Conservation (phyloP, 202 grass and related monocot genomes). For the Dendrocalamus latiflorus region DNA sequence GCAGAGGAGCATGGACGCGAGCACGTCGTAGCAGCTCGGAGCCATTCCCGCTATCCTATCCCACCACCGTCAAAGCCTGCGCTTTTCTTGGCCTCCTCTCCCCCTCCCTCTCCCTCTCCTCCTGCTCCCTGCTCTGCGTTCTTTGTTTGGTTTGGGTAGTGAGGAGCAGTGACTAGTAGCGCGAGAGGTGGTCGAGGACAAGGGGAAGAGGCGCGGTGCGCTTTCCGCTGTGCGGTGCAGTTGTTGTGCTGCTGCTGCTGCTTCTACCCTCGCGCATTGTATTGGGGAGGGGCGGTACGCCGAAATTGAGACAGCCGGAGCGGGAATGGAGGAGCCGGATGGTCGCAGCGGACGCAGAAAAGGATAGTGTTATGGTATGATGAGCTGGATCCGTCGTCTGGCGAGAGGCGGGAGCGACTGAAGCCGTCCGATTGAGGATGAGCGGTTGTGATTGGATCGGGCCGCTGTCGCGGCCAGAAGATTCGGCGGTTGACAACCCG, state of each 20-base stretch:
- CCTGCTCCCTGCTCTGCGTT: background rate
- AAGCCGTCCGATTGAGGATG: background rate
- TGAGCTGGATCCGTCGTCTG: background rate
- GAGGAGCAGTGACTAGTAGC: background rate
- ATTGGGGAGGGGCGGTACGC: background rate
- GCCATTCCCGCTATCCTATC: conserved; percentile 35
- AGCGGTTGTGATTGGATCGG: background rate
- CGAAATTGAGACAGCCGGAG: conserved; percentile 27
- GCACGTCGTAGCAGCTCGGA: conserved; percentile 50
- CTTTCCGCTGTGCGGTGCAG: background rate
- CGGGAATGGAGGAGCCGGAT: conserved; percentile 28
- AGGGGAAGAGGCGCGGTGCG: background rate
- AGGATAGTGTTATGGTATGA: background rate
- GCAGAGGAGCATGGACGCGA: conserved; percentile 68
- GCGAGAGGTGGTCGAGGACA: background rate
- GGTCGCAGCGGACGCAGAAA: background rate
- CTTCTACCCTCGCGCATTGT: conserved; percentile 15
- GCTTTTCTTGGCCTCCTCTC: background rate
- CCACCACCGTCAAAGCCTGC: background rate
- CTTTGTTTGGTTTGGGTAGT: background rate
- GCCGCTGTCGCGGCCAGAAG: background rate
- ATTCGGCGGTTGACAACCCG: background rate
- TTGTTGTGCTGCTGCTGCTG: background rate
- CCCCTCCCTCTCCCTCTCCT: background rate
- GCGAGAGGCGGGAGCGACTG: background rate